Conservation (phyloP, 2,329 filamentous ascomycete genomes). For the Colletotrichum orchidophilum region DNA sequence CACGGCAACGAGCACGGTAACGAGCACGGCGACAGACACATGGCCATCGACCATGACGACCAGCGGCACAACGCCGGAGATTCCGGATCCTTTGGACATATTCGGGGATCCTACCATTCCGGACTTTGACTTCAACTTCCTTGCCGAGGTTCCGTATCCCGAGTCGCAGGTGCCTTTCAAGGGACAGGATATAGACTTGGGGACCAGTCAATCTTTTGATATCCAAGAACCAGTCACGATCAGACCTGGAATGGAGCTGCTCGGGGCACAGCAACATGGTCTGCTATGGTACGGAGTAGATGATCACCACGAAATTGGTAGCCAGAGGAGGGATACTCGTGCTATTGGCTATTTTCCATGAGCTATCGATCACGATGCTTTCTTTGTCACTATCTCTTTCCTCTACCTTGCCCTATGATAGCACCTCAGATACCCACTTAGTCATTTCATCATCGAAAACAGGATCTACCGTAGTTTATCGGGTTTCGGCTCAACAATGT, state of each 20-base stretch:
- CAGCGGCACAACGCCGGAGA: conserved; percentile 14
- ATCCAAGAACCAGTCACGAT: background rate
- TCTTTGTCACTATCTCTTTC: background rate
- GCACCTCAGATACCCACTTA: background rate
- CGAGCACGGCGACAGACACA: background rate
- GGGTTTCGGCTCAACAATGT: background rate
- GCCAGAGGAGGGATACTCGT: background rate
- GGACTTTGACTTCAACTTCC: conserved; percentile 25
- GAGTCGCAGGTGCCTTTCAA: background rate
- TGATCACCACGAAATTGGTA: background rate
- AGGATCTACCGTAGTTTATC: background rate
- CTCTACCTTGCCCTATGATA: background rate
- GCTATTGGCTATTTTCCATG: conserved; percentile 1
- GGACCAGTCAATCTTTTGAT: background rate
- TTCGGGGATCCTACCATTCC: conserved; percentile 7
- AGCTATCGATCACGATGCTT: background rate
- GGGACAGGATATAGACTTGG: background rate
- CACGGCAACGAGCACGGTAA: no score
- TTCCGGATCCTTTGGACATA: conserved; percentile 25
- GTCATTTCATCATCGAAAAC: background rate
- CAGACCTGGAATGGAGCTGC: conserved; percentile 3
- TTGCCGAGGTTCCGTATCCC: background rate
- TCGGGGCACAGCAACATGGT: background rate
- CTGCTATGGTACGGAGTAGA: background rate
- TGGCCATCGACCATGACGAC: conserved; percentile 28